Conservation (phyloP, 345 rosid species). For the Brassica juncea region DNA sequence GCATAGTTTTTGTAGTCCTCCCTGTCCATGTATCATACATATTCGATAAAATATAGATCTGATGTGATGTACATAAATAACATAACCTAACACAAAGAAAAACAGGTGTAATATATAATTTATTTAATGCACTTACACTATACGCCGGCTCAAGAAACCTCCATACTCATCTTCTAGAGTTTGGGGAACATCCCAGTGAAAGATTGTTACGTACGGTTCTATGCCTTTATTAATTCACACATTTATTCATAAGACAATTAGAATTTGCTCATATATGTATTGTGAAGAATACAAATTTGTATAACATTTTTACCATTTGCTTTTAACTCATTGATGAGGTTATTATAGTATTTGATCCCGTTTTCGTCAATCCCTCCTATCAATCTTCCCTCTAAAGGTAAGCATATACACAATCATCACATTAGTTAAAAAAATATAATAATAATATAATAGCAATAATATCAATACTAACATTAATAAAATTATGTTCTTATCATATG, state of each 20-base stretch:
- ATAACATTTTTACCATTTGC: background rate
- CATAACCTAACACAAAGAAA: background rate
- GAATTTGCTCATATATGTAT: no score
- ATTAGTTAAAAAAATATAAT: background rate
- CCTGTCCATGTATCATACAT: background rate
- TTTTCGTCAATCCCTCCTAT: constrained; percentile 45
- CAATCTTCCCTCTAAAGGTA: constrained; percentile 43
- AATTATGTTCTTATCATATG: background rate
- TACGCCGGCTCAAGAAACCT: constrained; percentile 36
- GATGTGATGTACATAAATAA: background rate
- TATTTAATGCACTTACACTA: constrained; percentile 27
- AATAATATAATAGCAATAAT: background rate
- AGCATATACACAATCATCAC: background rate
- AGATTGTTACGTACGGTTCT: constrained; percentile 40
- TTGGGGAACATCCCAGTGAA: constrained; percentile 42
- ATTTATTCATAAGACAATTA: no score
- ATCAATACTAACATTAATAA: background rate
- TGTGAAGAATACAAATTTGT: no score
- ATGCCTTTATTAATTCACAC: constrained; percentile 22
- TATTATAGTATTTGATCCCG: constrained; percentile 51
- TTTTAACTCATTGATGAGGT: constrained; percentile 17
- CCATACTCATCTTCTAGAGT: constrained; percentile 32
- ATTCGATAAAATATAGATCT: background rate
- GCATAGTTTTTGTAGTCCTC: background rate
- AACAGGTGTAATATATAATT: background rate